These are phyloP conservation scores for Deinandra increscens DNA, from an alignment of 129 eudicot species.

Conservation along the genomic window DNA sequence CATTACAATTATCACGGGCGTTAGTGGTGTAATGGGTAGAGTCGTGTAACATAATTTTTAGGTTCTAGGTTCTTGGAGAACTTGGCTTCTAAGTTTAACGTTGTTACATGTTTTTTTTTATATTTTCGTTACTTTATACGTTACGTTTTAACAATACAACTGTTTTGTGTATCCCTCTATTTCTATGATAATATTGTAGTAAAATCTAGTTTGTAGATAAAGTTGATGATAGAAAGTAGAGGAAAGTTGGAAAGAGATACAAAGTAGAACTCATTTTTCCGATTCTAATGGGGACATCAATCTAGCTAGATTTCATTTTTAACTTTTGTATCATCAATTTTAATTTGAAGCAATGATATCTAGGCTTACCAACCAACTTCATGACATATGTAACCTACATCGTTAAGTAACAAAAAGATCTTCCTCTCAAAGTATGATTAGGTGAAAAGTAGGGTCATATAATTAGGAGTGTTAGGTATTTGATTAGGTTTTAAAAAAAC, in stretches of 20 bases:
- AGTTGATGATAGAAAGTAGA: conserved; percentile 4
- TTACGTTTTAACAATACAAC: no score
- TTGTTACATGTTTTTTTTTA: no score
- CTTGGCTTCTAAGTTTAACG: no score
- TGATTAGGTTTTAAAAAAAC: no score
- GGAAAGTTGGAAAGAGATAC: conserved; percentile 21
- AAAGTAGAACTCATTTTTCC: conserved; percentile 24
- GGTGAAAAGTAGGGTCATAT: conserved; percentile 14
- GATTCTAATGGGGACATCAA: conserved; percentile 27
- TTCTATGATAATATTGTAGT: no score
- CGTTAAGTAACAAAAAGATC: conserved; percentile 29
- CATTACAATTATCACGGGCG: no score
- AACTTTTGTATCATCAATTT: conserved; percentile 33
- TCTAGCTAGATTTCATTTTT: conserved; percentile 18
- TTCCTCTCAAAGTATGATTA: conserved; percentile 21
- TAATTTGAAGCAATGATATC: conserved; percentile 24
- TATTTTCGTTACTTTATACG: no score
- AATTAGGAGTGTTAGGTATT: neutral
- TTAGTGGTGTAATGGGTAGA: no score
- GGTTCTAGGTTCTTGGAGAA: no score
- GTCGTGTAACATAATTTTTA: no score
- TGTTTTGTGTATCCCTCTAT: no score
- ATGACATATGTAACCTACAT: conserved; percentile 36
- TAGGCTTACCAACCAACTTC: conserved; percentile 24
- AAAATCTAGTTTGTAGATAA: conserved; percentile 4